Percentiles rank a stretch among this genome's conserved stretches.
phyloP scores from a whole-genome alignment of 2,329 filamentous ascomycete genomes.

The Leptographium radiaticola region DNA sequence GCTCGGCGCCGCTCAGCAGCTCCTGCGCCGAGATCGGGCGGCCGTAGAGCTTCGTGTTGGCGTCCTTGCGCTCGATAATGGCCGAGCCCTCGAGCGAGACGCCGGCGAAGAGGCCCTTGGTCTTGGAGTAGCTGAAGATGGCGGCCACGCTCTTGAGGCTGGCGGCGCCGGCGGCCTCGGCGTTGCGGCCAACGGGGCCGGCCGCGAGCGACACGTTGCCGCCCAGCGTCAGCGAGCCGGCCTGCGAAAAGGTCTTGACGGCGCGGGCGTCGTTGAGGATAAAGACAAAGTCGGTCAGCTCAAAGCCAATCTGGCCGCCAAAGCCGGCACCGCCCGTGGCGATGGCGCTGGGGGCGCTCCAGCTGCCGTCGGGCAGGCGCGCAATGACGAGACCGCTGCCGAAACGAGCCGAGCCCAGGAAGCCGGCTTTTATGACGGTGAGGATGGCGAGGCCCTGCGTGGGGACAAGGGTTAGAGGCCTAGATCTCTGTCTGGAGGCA shows the following conservation, averaged over 20 bases:
- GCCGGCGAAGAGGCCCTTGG: constrained; percentile 91
- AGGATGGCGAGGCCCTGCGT: constrained; percentile 64
- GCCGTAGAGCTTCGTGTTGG: constrained; percentile 93
- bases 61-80: constrained; percentile 87
- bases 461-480: background rate
- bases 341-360: constrained; percentile 74
- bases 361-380: constrained; percentile 60
- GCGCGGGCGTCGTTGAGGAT: constrained; percentile 87
- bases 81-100: constrained; percentile 88
- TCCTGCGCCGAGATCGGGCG: constrained; percentile 68
- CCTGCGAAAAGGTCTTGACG: constrained; percentile 87
- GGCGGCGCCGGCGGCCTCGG: constrained; percentile 88
- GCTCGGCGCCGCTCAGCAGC: constrained; percentile 65
- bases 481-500: no score
- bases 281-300: constrained; percentile 91
- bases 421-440: constrained; percentile 77
- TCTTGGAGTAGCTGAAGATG: constrained; percentile 96
- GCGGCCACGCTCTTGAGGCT: constrained; percentile 80
- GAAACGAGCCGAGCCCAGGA: constrained; percentile 70
- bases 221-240: constrained; percentile 80
- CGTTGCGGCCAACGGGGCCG: constrained; percentile 85
- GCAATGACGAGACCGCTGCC: constrained; percentile 74
- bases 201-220: constrained; percentile 95
- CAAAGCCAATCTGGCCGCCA: constrained; percentile 76
- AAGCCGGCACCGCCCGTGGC: constrained; percentile 71